These are phyloP conservation scores for Aspergillus flavus DNA, from an alignment of 2,329 filamentous ascomycete species.

Conservation along the genomic window DNA sequence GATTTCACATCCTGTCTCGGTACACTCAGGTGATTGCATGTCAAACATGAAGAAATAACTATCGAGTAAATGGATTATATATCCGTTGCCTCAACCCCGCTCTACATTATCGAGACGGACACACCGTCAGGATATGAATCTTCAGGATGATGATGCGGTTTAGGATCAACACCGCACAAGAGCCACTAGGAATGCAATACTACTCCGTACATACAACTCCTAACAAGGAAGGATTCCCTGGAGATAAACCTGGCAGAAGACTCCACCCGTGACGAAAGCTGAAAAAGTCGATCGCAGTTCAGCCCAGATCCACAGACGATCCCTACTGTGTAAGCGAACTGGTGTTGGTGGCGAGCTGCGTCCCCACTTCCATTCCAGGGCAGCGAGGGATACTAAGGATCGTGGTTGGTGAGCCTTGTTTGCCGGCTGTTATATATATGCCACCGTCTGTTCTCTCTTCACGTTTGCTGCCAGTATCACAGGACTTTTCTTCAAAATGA, in stretches of 20 bases:
- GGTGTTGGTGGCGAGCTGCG: not conserved
- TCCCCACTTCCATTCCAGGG: not conserved
- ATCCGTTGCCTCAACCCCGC: accelerated
- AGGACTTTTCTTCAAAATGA: constrained; percentile 11
- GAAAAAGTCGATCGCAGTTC: not conserved
- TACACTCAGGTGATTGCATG: not conserved
- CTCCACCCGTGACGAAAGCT: not conserved
- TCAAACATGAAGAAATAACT: not conserved
- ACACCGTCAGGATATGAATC: not conserved
- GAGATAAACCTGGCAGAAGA: not conserved
- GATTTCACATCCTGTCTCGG: not conserved
- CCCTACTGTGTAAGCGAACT: not conserved
- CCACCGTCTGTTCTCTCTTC: not conserved
- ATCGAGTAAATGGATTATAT: not conserved
- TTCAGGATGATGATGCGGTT: not conserved
- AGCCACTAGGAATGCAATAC: not conserved
- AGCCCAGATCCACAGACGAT: not conserved
- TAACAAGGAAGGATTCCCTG: not conserved
- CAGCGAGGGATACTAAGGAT: not conserved
- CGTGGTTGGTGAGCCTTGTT: not conserved
- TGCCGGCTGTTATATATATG: constrained; percentile 3
- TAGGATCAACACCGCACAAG: not conserved
- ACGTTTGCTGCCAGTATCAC: not conserved
- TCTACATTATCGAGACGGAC: too few relatives aligned
- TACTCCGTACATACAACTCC: too few relatives aligned